Evolutionary conservation across 345 rosid genomes (phyloP), one percentile per base, ranked within the genome.

Genomic region (Dovyalis caffra): DNA sequence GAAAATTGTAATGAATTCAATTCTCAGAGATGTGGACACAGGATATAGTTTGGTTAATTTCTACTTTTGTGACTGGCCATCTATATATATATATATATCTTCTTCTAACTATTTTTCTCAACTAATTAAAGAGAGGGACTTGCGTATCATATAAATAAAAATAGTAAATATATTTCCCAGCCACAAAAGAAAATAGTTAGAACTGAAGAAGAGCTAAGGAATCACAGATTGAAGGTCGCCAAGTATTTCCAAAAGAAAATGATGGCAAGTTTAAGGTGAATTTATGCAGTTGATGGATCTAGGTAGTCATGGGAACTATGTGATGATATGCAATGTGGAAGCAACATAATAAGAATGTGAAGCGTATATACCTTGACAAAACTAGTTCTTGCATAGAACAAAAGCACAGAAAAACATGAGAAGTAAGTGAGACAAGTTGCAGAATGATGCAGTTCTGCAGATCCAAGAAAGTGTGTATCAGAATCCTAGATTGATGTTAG

Each of bases 401-500:
- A 47, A 76, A 72, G 29, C 53, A 62, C 33, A 37, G 33, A 43
- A 70, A 73, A 80, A 74, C 64, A 75, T 61, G 66, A 49, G 82
- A 72, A 76, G 28, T 49, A 49, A 68, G 69, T 64, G 31, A 23
- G 69, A 33, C 49, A 25, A 63, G 40, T 64, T 66, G 84, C 83
- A 75, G 79, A 75, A 71, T n/a, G 76, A 53, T 81, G 77, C 81
- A 73, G 67, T 38, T 71, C 74, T 64, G 67, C 78, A 82, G 87
- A 88, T 80, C 88, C 86, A 81, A 85, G 80, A 85, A 79, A 84
- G 74, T 66, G 51, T 25, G 21, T 16, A 18, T 20, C 18, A 57
- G 73, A 81, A 75, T 70, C 66, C 66, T 45, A 62, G 72, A 68
- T 40, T 73, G 35, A 49, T 37, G 74, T 66, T 57, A 31, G 64